Conservation (phyloP, 148 eudicot species). For the Rhododendron ovatum region DNA sequence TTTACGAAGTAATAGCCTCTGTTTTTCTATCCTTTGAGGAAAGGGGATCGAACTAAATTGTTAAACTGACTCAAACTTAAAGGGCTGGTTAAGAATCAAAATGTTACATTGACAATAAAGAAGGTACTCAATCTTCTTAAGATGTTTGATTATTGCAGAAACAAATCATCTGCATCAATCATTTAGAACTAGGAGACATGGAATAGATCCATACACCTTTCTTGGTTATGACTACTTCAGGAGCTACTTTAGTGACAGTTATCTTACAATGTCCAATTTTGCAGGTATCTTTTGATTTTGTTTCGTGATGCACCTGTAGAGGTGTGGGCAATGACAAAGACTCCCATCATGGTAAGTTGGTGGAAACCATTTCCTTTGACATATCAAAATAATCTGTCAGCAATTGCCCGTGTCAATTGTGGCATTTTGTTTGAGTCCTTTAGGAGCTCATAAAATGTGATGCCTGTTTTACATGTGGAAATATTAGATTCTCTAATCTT, state of each 20-base stretch:
- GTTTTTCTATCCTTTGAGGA: background rate
- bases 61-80: background rate
- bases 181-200: background rate
- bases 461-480: background rate
- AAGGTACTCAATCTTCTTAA: background rate
- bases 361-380: background rate
- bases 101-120: background rate
- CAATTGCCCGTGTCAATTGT: constrained; percentile 3
- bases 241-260: constrained; percentile 9
- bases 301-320: constrained; percentile 99
- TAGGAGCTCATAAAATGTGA: background rate
- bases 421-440: background rate
- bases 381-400: background rate
- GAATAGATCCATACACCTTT: background rate
- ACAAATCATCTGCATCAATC: background rate
- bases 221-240: background rate
- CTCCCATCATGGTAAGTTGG: constrained; percentile 86
- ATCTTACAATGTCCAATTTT: constrained; percentile 13
- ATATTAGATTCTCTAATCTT: background rate
- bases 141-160: background rate
- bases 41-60: background rate
- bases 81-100: background rate
- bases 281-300: constrained; percentile 86
- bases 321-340: constrained; percentile 99
- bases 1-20: background rate